Percentiles rank a stretch among this genome's conserved stretches.
phyloP scores from a whole-genome alignment of 352 stramenopile species.

The Blastocystis sp. region DNA sequence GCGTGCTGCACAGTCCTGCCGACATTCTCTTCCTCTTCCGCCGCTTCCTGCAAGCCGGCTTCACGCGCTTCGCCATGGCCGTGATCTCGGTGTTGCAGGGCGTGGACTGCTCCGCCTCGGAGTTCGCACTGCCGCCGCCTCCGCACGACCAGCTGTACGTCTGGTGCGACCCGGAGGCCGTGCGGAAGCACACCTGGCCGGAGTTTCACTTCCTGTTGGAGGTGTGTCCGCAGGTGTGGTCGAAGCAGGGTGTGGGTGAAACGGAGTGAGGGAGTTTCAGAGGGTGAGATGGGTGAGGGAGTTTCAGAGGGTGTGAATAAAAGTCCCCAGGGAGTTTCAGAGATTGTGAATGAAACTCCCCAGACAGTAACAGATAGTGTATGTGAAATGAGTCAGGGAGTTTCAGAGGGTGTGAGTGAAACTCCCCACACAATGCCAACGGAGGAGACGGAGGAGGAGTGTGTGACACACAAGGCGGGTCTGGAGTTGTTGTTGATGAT shows the following conservation, averaged over 20 bases:
- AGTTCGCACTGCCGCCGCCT: background rate
- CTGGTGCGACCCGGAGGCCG: slow-evolving; percentile 1
- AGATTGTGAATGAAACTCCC: too few species aligned
- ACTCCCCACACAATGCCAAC: background rate
- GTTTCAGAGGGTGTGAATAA: too few species aligned
- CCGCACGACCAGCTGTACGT: background rate
- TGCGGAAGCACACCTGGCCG: background rate
- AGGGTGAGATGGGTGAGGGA: too few species aligned
- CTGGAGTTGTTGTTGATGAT: slow-evolving; percentile 13
- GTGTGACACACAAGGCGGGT: slow-evolving; percentile 43
- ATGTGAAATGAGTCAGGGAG: too few species aligned
- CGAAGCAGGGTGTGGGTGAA: too few species aligned
- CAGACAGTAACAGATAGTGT: too few species aligned
- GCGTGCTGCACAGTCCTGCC: background rate
- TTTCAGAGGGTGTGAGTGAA: too few species aligned
- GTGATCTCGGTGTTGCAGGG: slow-evolving; percentile 32
- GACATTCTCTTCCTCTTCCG: slow-evolving; percentile 63
- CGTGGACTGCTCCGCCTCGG: slow-evolving; percentile 18
- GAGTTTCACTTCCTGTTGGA: background rate
- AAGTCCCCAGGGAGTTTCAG: too few species aligned
- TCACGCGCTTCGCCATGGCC: slow-evolving; percentile 1
- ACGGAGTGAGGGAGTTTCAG: too few species aligned
- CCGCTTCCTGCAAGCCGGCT: background rate
- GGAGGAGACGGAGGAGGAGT: background rate
- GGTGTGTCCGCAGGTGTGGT: background rate